Percentiles rank a stretch among this genome's conserved stretches.
Evolutionary conservation across 1,284 basidiomycete genomes (phyloP).

Genomic region (Takashimella koratensis): DNA sequence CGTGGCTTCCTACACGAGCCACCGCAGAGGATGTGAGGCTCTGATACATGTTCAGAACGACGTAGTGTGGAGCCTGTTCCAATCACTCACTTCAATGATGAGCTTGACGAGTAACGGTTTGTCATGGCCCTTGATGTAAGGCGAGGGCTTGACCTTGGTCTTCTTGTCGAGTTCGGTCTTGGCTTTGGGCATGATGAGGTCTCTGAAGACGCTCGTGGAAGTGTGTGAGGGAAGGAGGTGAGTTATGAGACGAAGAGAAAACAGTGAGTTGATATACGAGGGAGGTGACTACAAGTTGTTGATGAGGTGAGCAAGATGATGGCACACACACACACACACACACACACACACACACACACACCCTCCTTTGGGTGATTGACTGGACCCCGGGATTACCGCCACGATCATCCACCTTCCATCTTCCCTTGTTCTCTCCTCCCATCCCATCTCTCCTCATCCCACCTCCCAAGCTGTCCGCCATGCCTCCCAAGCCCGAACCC

Average conservation of each 20-base stretch:
- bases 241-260: background rate
- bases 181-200: background rate
- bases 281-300: background rate
- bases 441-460: background rate
- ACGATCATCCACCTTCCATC: background rate
- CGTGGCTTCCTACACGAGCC: no score
- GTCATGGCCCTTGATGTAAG: background rate
- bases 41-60: background rate
- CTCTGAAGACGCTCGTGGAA: background rate
- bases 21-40: no score
- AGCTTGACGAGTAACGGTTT: background rate
- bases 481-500: background rate
- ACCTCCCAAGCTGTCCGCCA: background rate
- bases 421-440: background rate
- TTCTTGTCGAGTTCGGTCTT: background rate
- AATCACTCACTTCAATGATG: background rate
- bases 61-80: no score
- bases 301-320: background rate
- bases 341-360: no score
- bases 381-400: no score
- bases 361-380: no score
- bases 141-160: background rate
- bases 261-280: background rate
- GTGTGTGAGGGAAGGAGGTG: background rate
- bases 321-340: background rate